These are phyloP conservation scores for Ophiognomonia clavigignenti-juglandacearum DNA, from an alignment of 2,329 filamentous ascomycete genomes.

Conservation along the genomic window DNA sequence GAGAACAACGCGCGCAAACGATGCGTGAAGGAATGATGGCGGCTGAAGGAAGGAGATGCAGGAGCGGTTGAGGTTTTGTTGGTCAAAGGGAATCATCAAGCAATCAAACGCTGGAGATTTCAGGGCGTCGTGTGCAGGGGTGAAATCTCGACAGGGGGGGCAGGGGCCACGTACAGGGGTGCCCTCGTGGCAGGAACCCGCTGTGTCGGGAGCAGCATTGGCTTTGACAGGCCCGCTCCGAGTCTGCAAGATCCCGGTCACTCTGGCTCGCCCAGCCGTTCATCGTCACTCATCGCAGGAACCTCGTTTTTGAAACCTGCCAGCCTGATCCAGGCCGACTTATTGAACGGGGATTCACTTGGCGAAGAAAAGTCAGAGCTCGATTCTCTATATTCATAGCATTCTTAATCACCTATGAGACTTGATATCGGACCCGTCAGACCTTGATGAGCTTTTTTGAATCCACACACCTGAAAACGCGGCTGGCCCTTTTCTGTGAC, in stretches of 20 bases:
- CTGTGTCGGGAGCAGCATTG: constrained; percentile 11
- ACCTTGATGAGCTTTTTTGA: background rate
- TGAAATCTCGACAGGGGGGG: too few relatives aligned
- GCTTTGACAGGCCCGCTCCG: constrained; percentile 7
- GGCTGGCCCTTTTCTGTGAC: background rate
- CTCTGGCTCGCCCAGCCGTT: background rate
- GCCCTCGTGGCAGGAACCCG: constrained; percentile 8
- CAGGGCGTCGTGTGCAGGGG: too few relatives aligned
- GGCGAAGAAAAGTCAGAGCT: too few relatives aligned
- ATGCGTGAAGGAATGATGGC: too few relatives aligned
- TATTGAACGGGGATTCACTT: too few relatives aligned
- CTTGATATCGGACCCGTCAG: background rate
- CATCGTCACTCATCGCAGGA: constrained; percentile 6
- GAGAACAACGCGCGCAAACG: too few relatives aligned
- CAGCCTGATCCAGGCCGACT: too few relatives aligned
- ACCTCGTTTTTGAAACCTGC: background rate
- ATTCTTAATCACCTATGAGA: too few relatives aligned
- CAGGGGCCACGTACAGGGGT: background rate
- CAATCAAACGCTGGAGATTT: too few relatives aligned
- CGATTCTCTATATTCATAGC: too few relatives aligned
- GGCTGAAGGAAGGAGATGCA: constrained; percentile 1
- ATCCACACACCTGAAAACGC: background rate
- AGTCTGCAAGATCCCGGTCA: constrained; percentile 1
- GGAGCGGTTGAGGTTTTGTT: too few relatives aligned
- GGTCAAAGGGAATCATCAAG: too few relatives aligned